Conservation (phyloP, 164 flowering plant genomes). For the Vitis vinifera region DNA sequence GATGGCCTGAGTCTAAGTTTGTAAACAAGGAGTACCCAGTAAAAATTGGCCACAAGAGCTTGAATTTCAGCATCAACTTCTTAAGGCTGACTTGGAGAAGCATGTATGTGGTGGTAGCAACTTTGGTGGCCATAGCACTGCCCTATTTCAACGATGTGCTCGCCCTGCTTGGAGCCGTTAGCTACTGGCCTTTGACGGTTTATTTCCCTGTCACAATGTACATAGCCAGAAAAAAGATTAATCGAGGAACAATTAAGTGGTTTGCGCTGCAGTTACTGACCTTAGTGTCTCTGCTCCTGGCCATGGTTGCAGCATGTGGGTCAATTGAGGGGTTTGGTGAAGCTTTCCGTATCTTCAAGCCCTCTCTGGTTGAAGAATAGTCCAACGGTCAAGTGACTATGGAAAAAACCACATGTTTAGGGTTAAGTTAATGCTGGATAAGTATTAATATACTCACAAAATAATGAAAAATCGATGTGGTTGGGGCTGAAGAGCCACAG, state of each 20-base stretch:
- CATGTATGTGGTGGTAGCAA: slow-evolving; percentile 24
- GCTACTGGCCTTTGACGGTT: slow-evolving; percentile 46
- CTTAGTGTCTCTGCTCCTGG: slow-evolving; percentile 15
- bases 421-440: too few species aligned
- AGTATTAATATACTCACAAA: too few species aligned
- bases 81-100: slow-evolving; percentile 42
- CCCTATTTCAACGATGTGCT: slow-evolving; percentile 50
- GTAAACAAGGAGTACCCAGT: slow-evolving; percentile 6
- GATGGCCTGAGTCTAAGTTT: slow-evolving; percentile 30
- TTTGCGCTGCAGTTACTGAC: slow-evolving; percentile 16
- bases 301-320: slow-evolving; percentile 22
- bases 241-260: slow-evolving; percentile 14
- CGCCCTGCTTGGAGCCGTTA: slow-evolving; percentile 42
- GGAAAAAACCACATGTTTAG: too few species aligned
- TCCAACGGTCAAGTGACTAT: too few species aligned
- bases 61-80: slow-evolving; percentile 10
- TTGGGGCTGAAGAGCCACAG: too few species aligned
- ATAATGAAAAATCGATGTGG: too few species aligned
- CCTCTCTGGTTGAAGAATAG: not conserved
- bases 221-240: slow-evolving; percentile 26
- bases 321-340: slow-evolving; percentile 19
- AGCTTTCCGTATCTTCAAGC: slow-evolving; percentile 19
- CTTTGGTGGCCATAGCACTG: slow-evolving; percentile 33
- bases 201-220: slow-evolving; percentile 47
- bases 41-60: not conserved